A percentile compares a stretch with the other conserved stretches of the same genome.
phyloP scores from a whole-genome alignment of 2,329 filamentous ascomycete genomes.

The Blastomyces silverae region DNA sequence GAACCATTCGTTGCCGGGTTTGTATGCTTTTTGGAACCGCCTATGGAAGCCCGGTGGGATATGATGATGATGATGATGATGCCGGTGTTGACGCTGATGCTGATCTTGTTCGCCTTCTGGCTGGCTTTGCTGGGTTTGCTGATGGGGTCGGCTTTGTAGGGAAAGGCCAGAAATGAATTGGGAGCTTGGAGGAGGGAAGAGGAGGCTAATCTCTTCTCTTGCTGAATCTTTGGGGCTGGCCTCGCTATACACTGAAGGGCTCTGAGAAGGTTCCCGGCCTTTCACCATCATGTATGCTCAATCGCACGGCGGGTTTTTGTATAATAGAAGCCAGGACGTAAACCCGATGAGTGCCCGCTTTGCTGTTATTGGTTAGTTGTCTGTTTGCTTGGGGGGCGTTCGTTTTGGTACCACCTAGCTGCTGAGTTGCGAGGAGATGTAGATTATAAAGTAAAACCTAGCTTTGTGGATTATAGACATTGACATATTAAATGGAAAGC shows the following conservation, averaged over 20 bases:
- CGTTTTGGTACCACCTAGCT: background rate
- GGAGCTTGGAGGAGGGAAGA: background rate
- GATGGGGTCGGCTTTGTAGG: background rate
- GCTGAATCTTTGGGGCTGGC: background rate
- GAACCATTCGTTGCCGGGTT: background rate
- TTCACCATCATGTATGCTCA: background rate
- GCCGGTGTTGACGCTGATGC: background rate
- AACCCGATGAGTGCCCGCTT: background rate
- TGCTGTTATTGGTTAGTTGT: background rate
- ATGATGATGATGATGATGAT: background rate
- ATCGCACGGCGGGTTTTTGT: no score
- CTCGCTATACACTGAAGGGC: background rate
- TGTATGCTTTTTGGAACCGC: slow-evolving; percentile 1
- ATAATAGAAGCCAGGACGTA: background rate
- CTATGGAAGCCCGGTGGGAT: slow-evolving; percentile 7
- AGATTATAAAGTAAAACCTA: background rate
- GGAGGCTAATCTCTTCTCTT: background rate
- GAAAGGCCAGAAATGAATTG: background rate
- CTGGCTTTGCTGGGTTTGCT: background rate
- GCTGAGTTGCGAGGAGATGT: background rate
- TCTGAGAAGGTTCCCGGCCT: background rate
- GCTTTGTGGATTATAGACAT: background rate
- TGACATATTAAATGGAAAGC: background rate
- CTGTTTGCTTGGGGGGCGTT: background rate
- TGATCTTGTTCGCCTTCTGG: no score